Base-by-base conservation (phyloP, 164 flowering plant species). In the Tetrastigma voinierianum region DNA sequence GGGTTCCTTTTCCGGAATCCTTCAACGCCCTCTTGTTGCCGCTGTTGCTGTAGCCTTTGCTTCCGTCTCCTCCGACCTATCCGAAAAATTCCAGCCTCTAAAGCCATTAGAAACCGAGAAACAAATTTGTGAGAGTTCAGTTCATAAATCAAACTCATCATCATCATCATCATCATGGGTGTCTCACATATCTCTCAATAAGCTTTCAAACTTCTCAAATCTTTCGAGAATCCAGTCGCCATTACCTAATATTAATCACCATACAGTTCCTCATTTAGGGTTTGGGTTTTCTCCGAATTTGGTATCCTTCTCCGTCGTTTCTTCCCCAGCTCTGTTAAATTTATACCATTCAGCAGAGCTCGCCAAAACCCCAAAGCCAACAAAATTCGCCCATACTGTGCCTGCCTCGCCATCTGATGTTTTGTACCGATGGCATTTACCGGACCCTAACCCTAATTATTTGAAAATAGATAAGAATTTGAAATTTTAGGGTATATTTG, bases 341-440 rank as follows among this genome's bases (percentile, higher is more conserved):
- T 51, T 77, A 54, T 90, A 89, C 69, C 86, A 72, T 52, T 86
- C 90, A 23, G 95, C 94, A 0, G 78, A 82, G 57, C 82, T 87
- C 70, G 73, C 77, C 9, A 88, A 82, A 61, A 78, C 85, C 10
- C 72, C 88, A 24, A 84, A 78, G 44, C 80, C 85, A 8, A 64
- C n/a, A 18, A 67, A 76, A 44, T 74, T 64, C 68, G 51, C 67
- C 10, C 64, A 64, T 43, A 23, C 16, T 32, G 25, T 46, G 43
- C 71, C 84, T 57, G 46, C 77, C 10, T 54, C 77, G 2, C 69
- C 82, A 19, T 74, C 94, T 17, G 97, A 91, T 59, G 83, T 75
- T 70, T 64, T 84, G 48, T 96, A 93, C 65, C 80, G 83, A 79
- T 96, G 99, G 98, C 98, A 96, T 84, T 83, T 87, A 70, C 98